Base-by-base conservation (phyloP, 305 asterid genomes). In the Ilex paraguariensis region DNA sequence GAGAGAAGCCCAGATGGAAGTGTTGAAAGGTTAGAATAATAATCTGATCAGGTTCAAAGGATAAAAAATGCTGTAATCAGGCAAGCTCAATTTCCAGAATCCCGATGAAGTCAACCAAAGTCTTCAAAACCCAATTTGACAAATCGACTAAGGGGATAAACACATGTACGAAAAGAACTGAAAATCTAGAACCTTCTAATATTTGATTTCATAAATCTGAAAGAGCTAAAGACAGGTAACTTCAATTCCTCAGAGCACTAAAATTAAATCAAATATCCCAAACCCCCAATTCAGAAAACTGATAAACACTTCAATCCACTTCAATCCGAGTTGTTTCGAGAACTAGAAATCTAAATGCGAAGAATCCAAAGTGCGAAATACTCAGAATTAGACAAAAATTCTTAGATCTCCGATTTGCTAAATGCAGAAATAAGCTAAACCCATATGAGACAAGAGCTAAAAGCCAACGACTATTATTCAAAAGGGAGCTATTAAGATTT, bases 31-130 rank as follows among this genome's bases (percentile, higher is more conserved):
- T 36, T 36, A 8, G 42, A 36, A 36, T 36, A 36, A 5, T 36
- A 8, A 36, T 36, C 6, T 36, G 9, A 21, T 21, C 42, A 36
- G 9, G 42, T 21, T 4, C 42, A 36, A 36, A 36, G 42, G 42
- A 36, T 5, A 36, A 4, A 36, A 36, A 4, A 36, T 59, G 54
- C 66, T 60, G 58, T 40, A 60, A 62, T 61, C 71, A 66, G 77
- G 74, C 66, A 54, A 32, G 65, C 57, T 30, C 70, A 67, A 60
- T 57, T 71, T 66, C 71, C 56, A 56, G 61, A 67, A 59, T 57
- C 54, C 56, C 71, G 57, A 45, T 63, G 48, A 59, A 59, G 50
- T 14, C 62, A 49, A 54, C 42, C 31, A 28, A 48, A 58, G 12
- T 46, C 61, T 57, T 66, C 57, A 39, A 69, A 67, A 21, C 28